Conservation (phyloP, 805 yeast species). For the Candida vaughaniae region DNA sequence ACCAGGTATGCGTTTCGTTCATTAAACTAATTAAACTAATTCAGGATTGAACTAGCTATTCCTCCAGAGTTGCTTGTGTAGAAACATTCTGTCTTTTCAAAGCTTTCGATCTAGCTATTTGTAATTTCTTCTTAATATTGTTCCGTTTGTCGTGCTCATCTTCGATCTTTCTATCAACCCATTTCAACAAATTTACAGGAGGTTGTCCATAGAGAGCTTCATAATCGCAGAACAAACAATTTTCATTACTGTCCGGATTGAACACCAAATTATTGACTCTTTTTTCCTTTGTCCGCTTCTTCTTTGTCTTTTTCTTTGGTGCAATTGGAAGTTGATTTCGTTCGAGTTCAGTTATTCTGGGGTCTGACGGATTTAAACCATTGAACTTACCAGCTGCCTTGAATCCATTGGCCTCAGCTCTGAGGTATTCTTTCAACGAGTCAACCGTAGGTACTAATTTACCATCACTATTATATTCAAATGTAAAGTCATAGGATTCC, state of each 20-base stretch:
- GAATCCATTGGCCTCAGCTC: constrained; percentile 7
- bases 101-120: constrained; percentile 37
- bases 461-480: constrained; percentile 43
- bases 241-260: constrained; percentile 11
- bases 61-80: too few relatives aligned
- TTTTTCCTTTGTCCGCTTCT: constrained; percentile 19
- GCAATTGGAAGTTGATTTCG: background rate
- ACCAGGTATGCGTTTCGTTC: too few relatives aligned
- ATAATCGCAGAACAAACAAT: constrained; percentile 53
- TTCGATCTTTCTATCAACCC: constrained; percentile 39
- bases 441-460: constrained; percentile 40
- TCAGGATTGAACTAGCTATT: too few relatives aligned
- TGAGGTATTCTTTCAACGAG: constrained; percentile 13
- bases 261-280: constrained; percentile 1
- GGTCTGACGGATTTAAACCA: background rate
- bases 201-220: constrained; percentile 50
- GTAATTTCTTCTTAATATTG: constrained; percentile 36
- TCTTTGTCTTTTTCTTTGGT: constrained; percentile 13
- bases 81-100: too few relatives aligned
- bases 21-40: too few relatives aligned
- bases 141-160: constrained; percentile 31
- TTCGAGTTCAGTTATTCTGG: constrained; percentile 29
- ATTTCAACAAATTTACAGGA: constrained; percentile 50
- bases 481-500: constrained; percentile 45
- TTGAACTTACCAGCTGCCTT: constrained; percentile 8